A percentile compares a stretch with the other conserved stretches of the same genome.
Conservation (phyloP, 23 red algal species). For the Gracilaria gracilis region DNA sequence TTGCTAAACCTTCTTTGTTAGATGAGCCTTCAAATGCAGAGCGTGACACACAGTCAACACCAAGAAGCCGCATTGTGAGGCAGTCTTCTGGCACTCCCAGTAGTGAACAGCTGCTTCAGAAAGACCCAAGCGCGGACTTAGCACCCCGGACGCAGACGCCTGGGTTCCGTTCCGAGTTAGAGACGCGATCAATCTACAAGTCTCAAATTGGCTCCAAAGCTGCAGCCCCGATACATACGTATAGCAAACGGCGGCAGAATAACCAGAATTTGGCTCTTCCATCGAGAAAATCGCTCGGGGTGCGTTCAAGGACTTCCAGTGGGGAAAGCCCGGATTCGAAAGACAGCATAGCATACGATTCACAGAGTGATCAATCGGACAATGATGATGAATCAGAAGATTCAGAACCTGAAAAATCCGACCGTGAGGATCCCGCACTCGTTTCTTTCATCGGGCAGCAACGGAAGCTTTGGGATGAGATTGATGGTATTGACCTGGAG, state of each 20-base stretch:
- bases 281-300: constrained; percentile 16
- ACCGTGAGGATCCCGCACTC: constrained; percentile 5
- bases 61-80: neutral
- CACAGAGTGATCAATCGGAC: neutral
- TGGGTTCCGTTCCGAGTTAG: neutral
- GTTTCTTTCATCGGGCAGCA: constrained; percentile 40
- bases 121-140: neutral
- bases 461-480: constrained; percentile 46
- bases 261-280: constrained; percentile 15
- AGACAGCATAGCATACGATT: neutral
- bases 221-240: constrained; percentile 16
- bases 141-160: neutral
- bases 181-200: neutral
- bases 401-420: constrained; percentile 31
- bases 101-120: neutral
- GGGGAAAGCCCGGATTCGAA: constrained; percentile 18
- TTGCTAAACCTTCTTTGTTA: neutral
- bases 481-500: constrained; percentile 50
- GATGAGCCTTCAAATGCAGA: neutral
- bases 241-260: constrained; percentile 34
- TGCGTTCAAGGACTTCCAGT: constrained; percentile 24
- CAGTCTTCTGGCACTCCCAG: neutral
- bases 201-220: neutral
- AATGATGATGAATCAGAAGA: constrained; percentile 41
- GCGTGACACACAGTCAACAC: neutral